A percentile compares a stretch with the other conserved stretches of the same genome.
phyloP scores from a whole-genome alignment of 2,329 filamentous ascomycete genomes.

The Aspergillus tubingensis region DNA sequence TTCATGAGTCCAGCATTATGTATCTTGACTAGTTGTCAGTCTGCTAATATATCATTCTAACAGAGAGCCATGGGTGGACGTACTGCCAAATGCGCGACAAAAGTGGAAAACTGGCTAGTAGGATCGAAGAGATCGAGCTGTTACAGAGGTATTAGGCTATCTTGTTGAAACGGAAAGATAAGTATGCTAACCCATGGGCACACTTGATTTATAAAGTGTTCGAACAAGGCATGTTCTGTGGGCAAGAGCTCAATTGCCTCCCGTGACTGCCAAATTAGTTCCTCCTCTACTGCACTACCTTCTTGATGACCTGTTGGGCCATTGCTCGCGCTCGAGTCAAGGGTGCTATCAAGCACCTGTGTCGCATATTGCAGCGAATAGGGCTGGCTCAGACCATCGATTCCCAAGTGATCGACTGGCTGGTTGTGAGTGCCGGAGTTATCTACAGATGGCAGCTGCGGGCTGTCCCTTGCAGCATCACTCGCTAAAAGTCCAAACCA shows the following conservation, averaged over 20 bases:
- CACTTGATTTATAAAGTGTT: conserved; percentile 17
- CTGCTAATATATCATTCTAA: too few relatives aligned
- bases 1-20: not conserved
- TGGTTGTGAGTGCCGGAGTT: conserved; percentile 22
- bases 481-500: conserved; percentile 48
- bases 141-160: not conserved
- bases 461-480: conserved; percentile 20
- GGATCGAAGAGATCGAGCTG: conserved; percentile 49
- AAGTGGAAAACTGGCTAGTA: conserved; percentile 40
- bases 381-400: not conserved
- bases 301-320: not conserved
- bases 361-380: not conserved
- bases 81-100: conserved; percentile 46
- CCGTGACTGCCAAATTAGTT: conserved; percentile 13
- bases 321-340: not conserved
- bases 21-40: not conserved
- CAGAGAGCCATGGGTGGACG: too few relatives aligned
- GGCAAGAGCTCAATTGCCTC: conserved; percentile 13
- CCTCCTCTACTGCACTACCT: not conserved
- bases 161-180: not conserved
- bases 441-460: conserved; percentile 20
- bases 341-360: not conserved
- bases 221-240: conserved; percentile 14
- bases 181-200: conserved; percentile 31
- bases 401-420: conserved; percentile 12